Evolutionary conservation across 1,284 basidiomycete species (phyloP).

Genomic region (Gomphus sp.): DNA sequence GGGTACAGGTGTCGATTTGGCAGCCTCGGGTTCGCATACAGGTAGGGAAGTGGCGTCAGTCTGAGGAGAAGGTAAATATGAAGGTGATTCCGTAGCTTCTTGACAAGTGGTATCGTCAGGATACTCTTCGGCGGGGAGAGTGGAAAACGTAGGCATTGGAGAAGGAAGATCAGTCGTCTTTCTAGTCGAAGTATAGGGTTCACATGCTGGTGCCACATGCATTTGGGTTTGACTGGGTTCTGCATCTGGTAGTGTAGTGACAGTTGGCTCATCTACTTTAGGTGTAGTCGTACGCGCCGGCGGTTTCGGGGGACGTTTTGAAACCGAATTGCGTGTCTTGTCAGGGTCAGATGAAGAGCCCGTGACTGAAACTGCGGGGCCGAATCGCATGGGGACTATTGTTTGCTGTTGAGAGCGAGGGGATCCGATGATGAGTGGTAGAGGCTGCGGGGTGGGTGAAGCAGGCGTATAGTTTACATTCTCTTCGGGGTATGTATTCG

Average conservation of each 20-base stretch:
- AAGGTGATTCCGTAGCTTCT: neutral
- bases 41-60: constrained; percentile 4
- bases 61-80: constrained; percentile 6
- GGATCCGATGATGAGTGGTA: neutral
- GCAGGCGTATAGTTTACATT: neutral
- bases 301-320: constrained; percentile 1
- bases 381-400: constrained; percentile 7
- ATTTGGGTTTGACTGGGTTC: neutral
- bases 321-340: neutral
- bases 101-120: neutral
- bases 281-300: neutral
- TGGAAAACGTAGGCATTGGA: neutral
- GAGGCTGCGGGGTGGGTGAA: neutral
- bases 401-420: constrained; percentile 7
- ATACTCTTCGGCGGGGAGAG: constrained; percentile 5
- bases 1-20: neutral
- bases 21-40: neutral
- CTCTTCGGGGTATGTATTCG: neutral
- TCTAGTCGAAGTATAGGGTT: neutral
- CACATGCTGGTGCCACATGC: neutral
- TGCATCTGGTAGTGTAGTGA: neutral
- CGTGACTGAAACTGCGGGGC: neutral
- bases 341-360: neutral
- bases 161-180: neutral
- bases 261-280: neutral